These are phyloP conservation scores for Ophiocordyceps unilateralis DNA, from an alignment of 2,329 filamentous ascomycete species.

Conservation along the genomic window DNA sequence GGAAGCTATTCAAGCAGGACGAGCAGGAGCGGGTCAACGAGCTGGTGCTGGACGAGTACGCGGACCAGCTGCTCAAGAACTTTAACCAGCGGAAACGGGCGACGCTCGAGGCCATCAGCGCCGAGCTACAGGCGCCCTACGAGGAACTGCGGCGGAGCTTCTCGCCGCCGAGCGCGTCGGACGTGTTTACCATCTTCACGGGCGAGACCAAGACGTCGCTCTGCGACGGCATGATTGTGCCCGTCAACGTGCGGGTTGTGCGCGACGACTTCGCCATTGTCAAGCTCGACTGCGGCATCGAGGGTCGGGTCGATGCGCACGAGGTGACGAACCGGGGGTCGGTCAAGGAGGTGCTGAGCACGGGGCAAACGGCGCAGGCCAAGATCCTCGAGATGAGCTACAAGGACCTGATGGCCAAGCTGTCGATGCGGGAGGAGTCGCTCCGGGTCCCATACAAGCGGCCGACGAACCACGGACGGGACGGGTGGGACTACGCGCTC, in stretches of 20 bases:
- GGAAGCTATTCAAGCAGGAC: conserved; percentile 87
- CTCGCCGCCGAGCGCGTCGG: conserved; percentile 48
- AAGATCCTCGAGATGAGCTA: conserved; percentile 81
- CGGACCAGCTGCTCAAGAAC: conserved; percentile 82
- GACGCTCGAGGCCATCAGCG: conserved; percentile 88
- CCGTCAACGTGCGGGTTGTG: conserved; percentile 73
- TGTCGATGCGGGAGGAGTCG: conserved; percentile 70
- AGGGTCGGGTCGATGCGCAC: conserved; percentile 68
- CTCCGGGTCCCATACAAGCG: conserved; percentile 56
- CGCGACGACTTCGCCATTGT: conserved; percentile 88
- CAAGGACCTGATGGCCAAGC: conserved; percentile 65
- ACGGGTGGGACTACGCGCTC: conserved; percentile 74
- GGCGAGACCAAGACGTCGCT: conserved; percentile 79
- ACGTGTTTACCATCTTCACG: conserved; percentile 92
- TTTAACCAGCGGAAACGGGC: conserved; percentile 90
- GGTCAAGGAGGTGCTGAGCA: conserved; percentile 55
- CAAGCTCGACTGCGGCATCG: conserved; percentile 85
- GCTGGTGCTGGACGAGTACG: conserved; percentile 89
- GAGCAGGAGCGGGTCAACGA: conserved; percentile 93
- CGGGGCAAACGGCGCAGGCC: conserved; percentile 72
- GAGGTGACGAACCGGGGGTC: conserved; percentile 62
- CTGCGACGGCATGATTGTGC: conserved; percentile 78
- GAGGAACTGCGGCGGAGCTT: conserved; percentile 84
- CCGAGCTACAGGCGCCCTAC: conserved; percentile 80
- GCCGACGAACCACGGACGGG: conserved; percentile 52